These are phyloP conservation scores for Leucocoprinus birnbaumii DNA, from an alignment of 768 basidiomycete genomes.

Conservation along the genomic window DNA sequence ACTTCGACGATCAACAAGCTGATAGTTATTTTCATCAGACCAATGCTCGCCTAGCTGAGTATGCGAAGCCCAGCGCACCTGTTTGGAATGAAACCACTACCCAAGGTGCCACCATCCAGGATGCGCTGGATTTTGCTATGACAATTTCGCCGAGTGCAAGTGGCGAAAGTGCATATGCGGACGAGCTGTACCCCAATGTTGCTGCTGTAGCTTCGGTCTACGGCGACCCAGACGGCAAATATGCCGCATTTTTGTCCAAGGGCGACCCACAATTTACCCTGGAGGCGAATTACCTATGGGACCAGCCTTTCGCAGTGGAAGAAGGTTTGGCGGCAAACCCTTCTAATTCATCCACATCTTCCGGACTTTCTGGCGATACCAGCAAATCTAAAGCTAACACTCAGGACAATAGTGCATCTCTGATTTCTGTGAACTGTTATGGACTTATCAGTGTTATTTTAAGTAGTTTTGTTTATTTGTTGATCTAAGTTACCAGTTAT, in stretches of 20 bases:
- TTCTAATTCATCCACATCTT: background rate
- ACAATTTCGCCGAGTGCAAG: slow-evolving; percentile 30
- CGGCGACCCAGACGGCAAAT: slow-evolving; percentile 61
- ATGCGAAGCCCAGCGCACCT: slow-evolving; percentile 35
- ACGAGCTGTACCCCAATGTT: slow-evolving; percentile 54
- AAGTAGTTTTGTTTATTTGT: slow-evolving; percentile 1
- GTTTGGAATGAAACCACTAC: slow-evolving; percentile 50
- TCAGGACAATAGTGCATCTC: background rate
- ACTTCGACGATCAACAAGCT: no score
- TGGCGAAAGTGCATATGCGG: slow-evolving; percentile 33
- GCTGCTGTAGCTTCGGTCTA: slow-evolving; percentile 55
- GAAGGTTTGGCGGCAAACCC: slow-evolving; percentile 11
- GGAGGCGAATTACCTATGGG: slow-evolving; percentile 51
- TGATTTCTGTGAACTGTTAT: background rate
- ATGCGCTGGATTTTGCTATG: slow-evolving; percentile 59
- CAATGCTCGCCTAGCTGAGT: slow-evolving; percentile 51
- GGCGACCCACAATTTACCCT: slow-evolving; percentile 34
- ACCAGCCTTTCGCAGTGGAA: slow-evolving; percentile 42
- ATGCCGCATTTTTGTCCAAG: slow-evolving; percentile 42
- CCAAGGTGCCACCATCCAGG: slow-evolving; percentile 53
- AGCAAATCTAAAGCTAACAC: background rate
- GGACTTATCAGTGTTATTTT: slow-evolving; percentile 1
- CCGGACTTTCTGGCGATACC: background rate
- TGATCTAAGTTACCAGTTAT: slow-evolving; percentile 2
- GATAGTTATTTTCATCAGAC: slow-evolving; percentile 32